Base-by-base conservation (phyloP, 2,329 filamentous ascomycete species). In the Bimuria novae-zelandiae region DNA sequence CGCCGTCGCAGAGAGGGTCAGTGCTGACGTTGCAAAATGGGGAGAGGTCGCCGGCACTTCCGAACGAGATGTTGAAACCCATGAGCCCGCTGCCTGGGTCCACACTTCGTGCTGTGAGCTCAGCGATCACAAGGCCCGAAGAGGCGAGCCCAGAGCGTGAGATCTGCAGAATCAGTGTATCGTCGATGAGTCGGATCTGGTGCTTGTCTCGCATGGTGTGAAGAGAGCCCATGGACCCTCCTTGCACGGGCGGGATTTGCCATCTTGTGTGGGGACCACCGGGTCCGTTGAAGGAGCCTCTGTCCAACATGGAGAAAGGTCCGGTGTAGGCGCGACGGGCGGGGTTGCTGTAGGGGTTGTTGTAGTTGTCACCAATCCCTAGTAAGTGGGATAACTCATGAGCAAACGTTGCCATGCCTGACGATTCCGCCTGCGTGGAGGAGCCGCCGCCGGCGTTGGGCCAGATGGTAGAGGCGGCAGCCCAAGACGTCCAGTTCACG, bases 151-250 rank as follows among this genome's bases (percentile, higher is more conserved):
- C 76, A 2, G 75, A 64, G 2, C 76, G 75, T 0, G 78, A 77
- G n/a, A 81, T 67, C 49, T 73, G 76, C 1, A 82, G 68, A 3
- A 82, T 69, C 6, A 72, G 76, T 0, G 69, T 64, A n/a, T 75
- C 69, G 29, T 72, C 71, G 1, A 80, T 76, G 6, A 83, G 72
- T 0, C 75, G 75, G n/a, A 83, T 79, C 52, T 80, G 76, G 42
- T 77, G 68, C 69, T 82, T 83, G 64, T 83, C 81, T 1, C 80
- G 76, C 67, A 82, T 75, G 0, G 80, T 82, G 63, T 83, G 81
- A 1, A 80, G 71, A 0, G 79, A 82, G 2, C 80, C 80, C 65
- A 82, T 74, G 5, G 78, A 76, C 2, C 72, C 75, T 14, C 80
- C 80, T 48, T 79, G 73, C 0, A 79, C 68, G 1, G 79, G 74